Evolutionary conservation across 768 basidiomycete species (phyloP), one percentile per base, ranked within the genome.

Genomic region (Mycena metata): DNA sequence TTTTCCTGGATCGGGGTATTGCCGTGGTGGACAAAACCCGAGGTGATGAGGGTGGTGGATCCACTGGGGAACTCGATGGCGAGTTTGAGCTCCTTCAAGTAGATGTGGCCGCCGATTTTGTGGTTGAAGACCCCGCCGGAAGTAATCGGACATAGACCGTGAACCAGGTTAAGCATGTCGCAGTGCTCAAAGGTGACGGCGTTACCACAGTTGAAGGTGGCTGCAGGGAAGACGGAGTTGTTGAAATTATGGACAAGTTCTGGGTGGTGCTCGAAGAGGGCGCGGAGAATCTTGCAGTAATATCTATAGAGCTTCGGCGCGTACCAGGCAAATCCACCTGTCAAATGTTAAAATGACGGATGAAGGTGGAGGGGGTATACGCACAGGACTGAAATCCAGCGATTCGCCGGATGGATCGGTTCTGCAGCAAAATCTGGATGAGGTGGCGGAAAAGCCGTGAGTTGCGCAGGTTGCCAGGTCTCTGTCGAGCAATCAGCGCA

Each of bases 51-150:
- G 16, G 8, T 2, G 4, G 58, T 46, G 2, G 58, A 11, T 15
- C 30, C 58, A 1, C 30, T 15, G 3, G 58, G 76, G 51, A 72
- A 76, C n/a, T 77, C 73, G 47, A 46, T 66, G 21, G 52, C 42
- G 13, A 69, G 19, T 21, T 67, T 50, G 42, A 66, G 58, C 15
- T 66, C 64, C 35, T 61, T 33, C n/a, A 72, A 43, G 69, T 49
- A 65, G 26, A 36, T 46, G 35, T 26, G 41, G 33, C 21, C 71
- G 56, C 21, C 60, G 26, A 1, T 55, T 52, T 30, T 66, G 64
- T 30, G 23, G 21, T 46, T 47, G 6, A 24, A 62, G 1, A 23
- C 17, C 10, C 60, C 67, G 19, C 52, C 54, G 13, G 21, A 36
- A 12, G 46, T 39, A n/a, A 70, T 61, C 6, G 49, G 51, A 46